A percentile compares a stretch with the other conserved stretches of the same genome.
These are phyloP conservation scores for Rhodotorula sp. DNA, from an alignment of 1,284 basidiomycete species.

Conservation along the genomic window DNA sequence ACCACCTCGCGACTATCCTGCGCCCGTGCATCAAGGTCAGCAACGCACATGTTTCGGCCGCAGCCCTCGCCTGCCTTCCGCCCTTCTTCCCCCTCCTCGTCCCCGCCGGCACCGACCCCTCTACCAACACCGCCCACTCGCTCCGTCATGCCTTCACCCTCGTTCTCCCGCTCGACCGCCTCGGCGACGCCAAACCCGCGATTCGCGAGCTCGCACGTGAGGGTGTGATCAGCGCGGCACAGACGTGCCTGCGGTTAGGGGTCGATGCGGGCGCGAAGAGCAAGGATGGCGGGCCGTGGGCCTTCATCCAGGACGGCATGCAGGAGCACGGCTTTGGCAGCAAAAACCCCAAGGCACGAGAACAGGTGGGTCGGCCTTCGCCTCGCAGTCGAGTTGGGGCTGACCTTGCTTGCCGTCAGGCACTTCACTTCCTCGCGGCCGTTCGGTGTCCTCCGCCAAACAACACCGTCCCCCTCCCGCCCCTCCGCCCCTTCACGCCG, in stretches of 20 bases:
- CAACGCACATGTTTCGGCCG: conserved; percentile 67
- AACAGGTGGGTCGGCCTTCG: conserved; percentile 58
- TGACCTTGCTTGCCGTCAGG: conserved; percentile 1
- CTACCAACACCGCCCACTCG: conserved; percentile 12
- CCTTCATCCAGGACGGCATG: conserved; percentile 73
- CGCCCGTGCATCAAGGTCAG: conserved; percentile 73
- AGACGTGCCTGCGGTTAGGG: conserved; percentile 56
- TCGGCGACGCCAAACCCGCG: conserved; percentile 74
- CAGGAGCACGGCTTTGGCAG: conserved; percentile 74
- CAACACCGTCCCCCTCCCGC: conserved; percentile 63
- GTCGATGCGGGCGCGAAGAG: conserved; percentile 56
- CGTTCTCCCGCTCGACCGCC: conserved; percentile 74
- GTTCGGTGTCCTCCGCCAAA: conserved; percentile 45
- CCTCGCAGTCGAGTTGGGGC: background rate
- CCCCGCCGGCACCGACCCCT: conserved; percentile 43
- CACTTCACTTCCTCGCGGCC: conserved; percentile 18
- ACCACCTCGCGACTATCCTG: conserved; percentile 66
- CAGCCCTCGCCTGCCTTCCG: conserved; percentile 48
- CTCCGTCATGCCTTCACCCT: conserved; percentile 67
- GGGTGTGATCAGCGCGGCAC: conserved; percentile 58
- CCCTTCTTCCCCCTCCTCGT: conserved; percentile 40
- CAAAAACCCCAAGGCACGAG: conserved; percentile 60
- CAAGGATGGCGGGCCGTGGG: conserved; percentile 65
- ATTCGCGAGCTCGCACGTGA: conserved; percentile 74
- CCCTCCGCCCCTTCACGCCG: conserved; percentile 78